Conservation (phyloP, 2,329 filamentous ascomycete genomes). For the Colletotrichum sp. region DNA sequence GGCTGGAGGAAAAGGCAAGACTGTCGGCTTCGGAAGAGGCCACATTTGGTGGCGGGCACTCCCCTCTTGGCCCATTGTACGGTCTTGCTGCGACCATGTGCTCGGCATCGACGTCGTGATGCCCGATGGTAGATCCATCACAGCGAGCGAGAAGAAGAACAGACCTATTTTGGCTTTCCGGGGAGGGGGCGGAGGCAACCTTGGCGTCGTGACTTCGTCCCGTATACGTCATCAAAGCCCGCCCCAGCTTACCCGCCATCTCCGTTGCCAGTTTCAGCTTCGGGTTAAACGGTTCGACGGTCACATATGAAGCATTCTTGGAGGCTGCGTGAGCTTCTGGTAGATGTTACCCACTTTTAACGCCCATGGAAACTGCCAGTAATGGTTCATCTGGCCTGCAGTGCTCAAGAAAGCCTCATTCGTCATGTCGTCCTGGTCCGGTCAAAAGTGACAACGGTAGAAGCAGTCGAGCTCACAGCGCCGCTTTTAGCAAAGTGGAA, state of each 20-base stretch:
- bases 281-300: background rate
- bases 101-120: conserved; percentile 54
- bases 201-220: conserved; percentile 56
- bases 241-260: conserved; percentile 43
- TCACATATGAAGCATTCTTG: background rate
- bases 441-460: background rate
- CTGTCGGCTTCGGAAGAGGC: conserved; percentile 63
- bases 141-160: conserved; percentile 42
- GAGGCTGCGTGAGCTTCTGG: background rate
- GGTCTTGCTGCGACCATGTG: conserved; percentile 61
- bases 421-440: background rate
- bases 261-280: conserved; percentile 51
- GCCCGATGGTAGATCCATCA: conserved; percentile 45
- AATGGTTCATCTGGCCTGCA: background rate
- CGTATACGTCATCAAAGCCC: conserved; percentile 52
- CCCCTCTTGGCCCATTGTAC: conserved; percentile 52
- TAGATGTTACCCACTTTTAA: background rate
- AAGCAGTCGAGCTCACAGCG: background rate
- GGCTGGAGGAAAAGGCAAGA: conserved; percentile 58
- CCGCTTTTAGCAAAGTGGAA: background rate
- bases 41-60: conserved; percentile 65
- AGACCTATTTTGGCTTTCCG: conserved; percentile 55
- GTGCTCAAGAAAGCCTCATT: background rate
- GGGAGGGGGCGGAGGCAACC: conserved; percentile 59
- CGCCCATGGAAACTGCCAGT: background rate